Evolutionary conservation across 768 basidiomycete genomes (phyloP).

Genomic region (Lepiota brunneoincarnata): DNA sequence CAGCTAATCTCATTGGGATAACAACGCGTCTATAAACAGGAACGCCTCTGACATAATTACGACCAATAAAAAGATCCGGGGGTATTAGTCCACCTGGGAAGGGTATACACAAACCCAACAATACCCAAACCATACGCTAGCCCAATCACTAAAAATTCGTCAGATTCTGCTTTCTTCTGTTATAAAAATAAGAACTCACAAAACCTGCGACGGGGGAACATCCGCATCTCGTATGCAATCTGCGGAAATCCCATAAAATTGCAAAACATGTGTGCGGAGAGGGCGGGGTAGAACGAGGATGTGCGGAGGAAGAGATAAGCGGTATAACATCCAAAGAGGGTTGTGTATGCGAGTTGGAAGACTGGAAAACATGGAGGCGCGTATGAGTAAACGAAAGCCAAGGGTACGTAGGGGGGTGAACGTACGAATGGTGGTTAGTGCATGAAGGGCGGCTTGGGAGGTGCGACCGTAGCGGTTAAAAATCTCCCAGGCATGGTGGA

Average conservation of each 20-base stretch:
- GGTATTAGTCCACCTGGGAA: conserved; percentile 29
- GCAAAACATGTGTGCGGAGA: conserved; percentile 86
- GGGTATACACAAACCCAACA: conserved; percentile 49
- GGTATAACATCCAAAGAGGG: conserved; percentile 86
- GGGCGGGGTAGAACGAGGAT: conserved; percentile 74
- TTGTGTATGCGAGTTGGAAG: conserved; percentile 89
- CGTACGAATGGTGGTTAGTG: conserved; percentile 56
- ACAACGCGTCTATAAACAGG: background rate
- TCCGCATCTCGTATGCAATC: conserved; percentile 50
- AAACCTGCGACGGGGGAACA: conserved; percentile 48
- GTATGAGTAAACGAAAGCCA: background rate
- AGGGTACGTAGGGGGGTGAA: conserved; percentile 1
- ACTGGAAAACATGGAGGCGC: conserved; percentile 39
- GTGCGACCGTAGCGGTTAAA: conserved; percentile 77
- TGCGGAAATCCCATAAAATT: conserved; percentile 92
- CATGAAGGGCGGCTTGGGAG: conserved; percentile 56
- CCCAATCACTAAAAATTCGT: conserved; percentile 43
- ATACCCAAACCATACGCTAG: conserved; percentile 59
- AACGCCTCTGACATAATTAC: background rate
- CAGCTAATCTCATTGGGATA: background rate
- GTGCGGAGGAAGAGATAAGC: conserved; percentile 86
- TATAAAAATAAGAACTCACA: conserved; percentile 36
- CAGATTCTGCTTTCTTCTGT: conserved; percentile 9
- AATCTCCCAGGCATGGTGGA: conserved; percentile 89
- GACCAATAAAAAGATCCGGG: conserved; percentile 21